Evolutionary conservation across 2,329 filamentous ascomycete genomes (phyloP).

Genomic region (Penicillium sp.): DNA sequence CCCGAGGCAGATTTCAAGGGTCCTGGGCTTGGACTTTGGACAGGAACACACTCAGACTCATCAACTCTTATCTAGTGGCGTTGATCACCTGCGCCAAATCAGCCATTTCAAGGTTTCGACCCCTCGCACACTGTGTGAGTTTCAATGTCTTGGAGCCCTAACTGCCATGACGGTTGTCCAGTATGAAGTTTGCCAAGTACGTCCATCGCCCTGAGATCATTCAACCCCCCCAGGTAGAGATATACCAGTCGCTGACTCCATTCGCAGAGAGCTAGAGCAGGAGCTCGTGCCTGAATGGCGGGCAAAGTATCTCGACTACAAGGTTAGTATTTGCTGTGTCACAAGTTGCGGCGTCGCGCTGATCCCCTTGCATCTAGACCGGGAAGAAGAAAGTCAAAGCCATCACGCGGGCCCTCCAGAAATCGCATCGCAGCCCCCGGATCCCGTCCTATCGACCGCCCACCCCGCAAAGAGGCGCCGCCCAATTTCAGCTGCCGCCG

Average conservation of each 20-base stretch:
- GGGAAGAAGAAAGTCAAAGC: constrained; percentile 94
- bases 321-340: constrained; percentile 52
- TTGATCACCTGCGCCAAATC: not conserved
- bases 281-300: constrained; percentile 94
- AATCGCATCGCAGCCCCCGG: constrained; percentile 51
- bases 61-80: not conserved
- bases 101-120: constrained; percentile 2
- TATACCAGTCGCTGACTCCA: constrained; percentile 23
- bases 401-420: constrained; percentile 70
- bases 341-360: not conserved
- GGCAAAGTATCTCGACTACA: constrained; percentile 92
- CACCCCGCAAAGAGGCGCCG: constrained; percentile 15
- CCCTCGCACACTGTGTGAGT: constrained; percentile 6
- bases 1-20: not conserved
- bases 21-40: not conserved
- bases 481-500: constrained; percentile 15
- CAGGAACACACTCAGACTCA: too few species aligned
- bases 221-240: not conserved
- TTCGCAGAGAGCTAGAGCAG: constrained; percentile 71
- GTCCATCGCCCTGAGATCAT: not conserved
- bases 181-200: constrained; percentile 66
- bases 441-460: constrained; percentile 47
- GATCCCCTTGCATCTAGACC: constrained; percentile 40
- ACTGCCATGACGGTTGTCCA: constrained; percentile 26
- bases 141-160: constrained; percentile 1